Percentiles rank a stretch among this genome's conserved stretches.
Evolutionary conservation across 2,329 filamentous ascomycete species (phyloP).

Genomic region (Monilinia polystroma): DNA sequence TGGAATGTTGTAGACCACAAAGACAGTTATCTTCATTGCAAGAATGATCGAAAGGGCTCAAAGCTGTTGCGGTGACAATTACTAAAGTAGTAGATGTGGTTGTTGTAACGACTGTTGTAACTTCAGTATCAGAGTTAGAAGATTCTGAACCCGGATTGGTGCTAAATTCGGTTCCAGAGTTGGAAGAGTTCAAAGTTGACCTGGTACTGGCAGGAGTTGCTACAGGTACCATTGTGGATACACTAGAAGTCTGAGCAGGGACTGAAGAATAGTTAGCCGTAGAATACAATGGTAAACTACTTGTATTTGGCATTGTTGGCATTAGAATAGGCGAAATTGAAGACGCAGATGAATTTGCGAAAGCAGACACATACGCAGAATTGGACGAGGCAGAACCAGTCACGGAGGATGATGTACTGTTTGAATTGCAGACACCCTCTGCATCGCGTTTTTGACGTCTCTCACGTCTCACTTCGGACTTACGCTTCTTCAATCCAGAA

Average conservation of each 20-base stretch:
- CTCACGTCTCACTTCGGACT: conserved; percentile 8
- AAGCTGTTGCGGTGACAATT: background rate
- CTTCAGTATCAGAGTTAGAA: background rate
- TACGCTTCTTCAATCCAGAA: conserved; percentile 1
- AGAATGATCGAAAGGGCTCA: background rate
- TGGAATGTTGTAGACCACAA: background rate
- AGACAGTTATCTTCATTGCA: conserved; percentile 2
- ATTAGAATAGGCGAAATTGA: background rate
- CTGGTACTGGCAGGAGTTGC: background rate
- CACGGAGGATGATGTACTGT: background rate
- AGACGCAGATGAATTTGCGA: background rate
- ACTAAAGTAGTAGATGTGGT: background rate
- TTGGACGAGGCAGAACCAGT: background rate
- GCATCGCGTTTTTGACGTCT: conserved; percentile 15
- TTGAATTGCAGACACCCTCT: background rate
- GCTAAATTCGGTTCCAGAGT: background rate
- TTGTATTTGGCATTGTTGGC: background rate
- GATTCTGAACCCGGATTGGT: background rate
- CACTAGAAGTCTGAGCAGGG: background rate
- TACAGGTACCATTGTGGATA: background rate
- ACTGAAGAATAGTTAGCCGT: background rate
- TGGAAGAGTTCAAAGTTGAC: background rate
- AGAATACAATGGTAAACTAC: background rate
- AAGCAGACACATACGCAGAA: background rate
- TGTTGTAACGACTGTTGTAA: conserved; percentile 4